phyloP scores from a whole-genome alignment of 495 filamentous ascomycete species.

The Tuber umbilicatum region DNA sequence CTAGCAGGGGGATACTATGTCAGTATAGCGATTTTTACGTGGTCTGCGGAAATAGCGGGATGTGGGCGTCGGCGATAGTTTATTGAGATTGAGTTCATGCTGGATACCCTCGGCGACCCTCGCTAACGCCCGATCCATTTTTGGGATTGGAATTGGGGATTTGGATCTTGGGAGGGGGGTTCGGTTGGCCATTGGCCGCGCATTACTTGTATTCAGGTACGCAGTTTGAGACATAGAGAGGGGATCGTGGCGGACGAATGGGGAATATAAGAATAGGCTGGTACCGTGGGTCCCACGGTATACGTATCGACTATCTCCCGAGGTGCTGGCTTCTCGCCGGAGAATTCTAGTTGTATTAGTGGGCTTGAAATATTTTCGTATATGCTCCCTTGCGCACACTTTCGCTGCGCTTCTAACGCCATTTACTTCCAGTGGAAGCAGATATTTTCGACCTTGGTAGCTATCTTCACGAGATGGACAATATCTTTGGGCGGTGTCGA shows the following conservation, averaged over 20 bases:
- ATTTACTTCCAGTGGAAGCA: not conserved
- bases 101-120: constrained; percentile 66
- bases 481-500: too few relatives aligned
- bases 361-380: constrained; percentile 63
- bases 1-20: too few relatives aligned
- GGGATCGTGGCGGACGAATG: not conserved
- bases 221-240: not conserved
- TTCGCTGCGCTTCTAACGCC: not conserved
- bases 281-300: constrained; percentile 65
- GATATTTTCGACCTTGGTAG: constrained; percentile 48
- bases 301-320: constrained; percentile 62
- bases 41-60: constrained; percentile 59
- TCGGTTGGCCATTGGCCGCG: constrained; percentile 67
- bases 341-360: constrained; percentile 60
- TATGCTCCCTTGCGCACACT: constrained; percentile 41
- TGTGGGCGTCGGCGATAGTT: constrained; percentile 65
- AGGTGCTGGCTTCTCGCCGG: constrained; percentile 54
- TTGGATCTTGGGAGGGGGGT: constrained; percentile 60
- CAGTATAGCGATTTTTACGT: not conserved
- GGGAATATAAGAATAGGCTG: constrained; percentile 57
- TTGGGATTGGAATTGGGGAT: constrained; percentile 55
- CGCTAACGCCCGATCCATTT: constrained; percentile 57
- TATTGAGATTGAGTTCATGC: constrained; percentile 65
- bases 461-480: constrained; percentile 52
- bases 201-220: constrained; percentile 51